Percentiles rank a stretch among this genome's conserved stretches.
These are phyloP conservation scores for Aspergillus homomorphus DNA, from an alignment of 495 filamentous ascomycete species.

Conservation along the genomic window DNA sequence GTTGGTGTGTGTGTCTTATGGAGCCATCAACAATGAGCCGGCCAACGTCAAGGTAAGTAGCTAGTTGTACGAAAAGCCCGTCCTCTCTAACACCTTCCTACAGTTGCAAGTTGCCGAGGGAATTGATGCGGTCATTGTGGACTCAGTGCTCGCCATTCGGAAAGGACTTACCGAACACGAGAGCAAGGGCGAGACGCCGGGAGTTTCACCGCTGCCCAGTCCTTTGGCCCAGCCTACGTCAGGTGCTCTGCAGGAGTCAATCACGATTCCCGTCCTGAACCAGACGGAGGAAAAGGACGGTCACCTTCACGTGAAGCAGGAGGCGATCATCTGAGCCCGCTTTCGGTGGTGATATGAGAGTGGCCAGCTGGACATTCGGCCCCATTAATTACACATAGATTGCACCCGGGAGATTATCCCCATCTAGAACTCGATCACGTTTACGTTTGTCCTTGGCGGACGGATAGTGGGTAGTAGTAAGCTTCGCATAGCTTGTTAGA, in stretches of 20 bases:
- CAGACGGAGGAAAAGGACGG: conserved; percentile 24
- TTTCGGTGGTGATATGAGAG: background rate
- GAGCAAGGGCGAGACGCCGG: conserved; percentile 27
- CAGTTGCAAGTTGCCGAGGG: conserved; percentile 90
- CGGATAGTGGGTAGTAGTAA: background rate
- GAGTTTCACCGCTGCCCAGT: conserved; percentile 25
- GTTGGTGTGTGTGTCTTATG: conserved; percentile 95
- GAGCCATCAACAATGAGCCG: conserved; percentile 80
- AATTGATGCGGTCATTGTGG: conserved; percentile 96
- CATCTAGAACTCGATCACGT: background rate
- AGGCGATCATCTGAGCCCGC: conserved; percentile 8
- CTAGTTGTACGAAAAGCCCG: background rate
- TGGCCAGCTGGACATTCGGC: background rate
- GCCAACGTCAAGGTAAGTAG: conserved; percentile 73
- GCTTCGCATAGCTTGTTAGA: background rate
- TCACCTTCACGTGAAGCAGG: conserved; percentile 18
- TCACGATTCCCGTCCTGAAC: conserved; percentile 31
- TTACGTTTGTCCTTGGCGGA: background rate
- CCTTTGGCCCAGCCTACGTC: conserved; percentile 26
- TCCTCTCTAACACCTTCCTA: conserved; percentile 14
- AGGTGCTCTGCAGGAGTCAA: conserved; percentile 23
- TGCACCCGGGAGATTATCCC: background rate
- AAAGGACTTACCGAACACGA: conserved; percentile 59
- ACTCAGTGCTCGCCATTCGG: conserved; percentile 80
- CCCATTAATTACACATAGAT: background rate